A percentile compares a stretch with the other conserved stretches of the same genome.
Conservation (phyloP, 1,139 yeast genomes). For the Candida tunisiensis region DNA sequence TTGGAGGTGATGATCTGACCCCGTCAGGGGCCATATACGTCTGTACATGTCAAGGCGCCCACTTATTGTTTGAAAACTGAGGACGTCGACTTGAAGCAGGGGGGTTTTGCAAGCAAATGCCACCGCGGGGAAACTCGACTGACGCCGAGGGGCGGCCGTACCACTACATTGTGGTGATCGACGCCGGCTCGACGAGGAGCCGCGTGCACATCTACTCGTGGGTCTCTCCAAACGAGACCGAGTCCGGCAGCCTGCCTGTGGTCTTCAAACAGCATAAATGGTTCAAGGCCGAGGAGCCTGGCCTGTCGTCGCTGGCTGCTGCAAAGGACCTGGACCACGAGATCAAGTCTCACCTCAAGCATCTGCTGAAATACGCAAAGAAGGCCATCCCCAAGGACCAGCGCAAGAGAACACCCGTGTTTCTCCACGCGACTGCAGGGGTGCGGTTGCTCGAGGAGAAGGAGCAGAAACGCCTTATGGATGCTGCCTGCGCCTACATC, state of each 20-base stretch:
- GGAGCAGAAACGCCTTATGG: conserved; percentile 27
- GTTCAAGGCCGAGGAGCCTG: not conserved
- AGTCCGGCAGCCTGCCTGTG: no score
- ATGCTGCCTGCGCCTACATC: conserved; percentile 35
- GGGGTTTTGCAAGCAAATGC: no score
- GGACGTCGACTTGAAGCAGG: no score
- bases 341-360: conserved; percentile 29
- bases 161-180: conserved; percentile 53
- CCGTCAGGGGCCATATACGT: no score
- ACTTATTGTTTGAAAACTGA: no score
- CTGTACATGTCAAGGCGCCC: no score
- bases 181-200: conserved; percentile 69
- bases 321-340: conserved; percentile 1
- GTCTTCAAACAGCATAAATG: no score
- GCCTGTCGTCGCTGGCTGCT: not conserved
- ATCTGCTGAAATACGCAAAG: conserved; percentile 36
- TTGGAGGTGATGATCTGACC: no score
- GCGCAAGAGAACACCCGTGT: conserved; percentile 53
- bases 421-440: conserved; percentile 68
- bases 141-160: conserved; percentile 5
- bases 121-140: not conserved
- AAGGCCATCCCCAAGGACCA: conserved; percentile 46
- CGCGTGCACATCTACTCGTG: conserved; percentile 49
- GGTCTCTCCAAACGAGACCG: not conserved
- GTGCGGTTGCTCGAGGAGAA: conserved; percentile 46